phyloP scores from a whole-genome alignment of 2,329 filamentous ascomycete species.

The Westerdykella aurantiaca region DNA sequence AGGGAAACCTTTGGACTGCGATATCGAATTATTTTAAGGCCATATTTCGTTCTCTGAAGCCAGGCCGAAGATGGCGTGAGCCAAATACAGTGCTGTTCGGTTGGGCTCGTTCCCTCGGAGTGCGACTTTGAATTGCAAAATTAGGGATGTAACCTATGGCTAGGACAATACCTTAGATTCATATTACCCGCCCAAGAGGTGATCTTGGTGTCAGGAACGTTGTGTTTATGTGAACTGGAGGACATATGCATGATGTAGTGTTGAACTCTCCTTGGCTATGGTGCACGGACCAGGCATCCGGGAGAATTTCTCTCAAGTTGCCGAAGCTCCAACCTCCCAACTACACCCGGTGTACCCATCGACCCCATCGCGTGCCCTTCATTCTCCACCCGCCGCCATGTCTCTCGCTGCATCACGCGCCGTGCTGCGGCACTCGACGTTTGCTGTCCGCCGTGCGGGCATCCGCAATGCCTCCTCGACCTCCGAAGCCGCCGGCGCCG shows the following conservation, averaged over 20 bases:
- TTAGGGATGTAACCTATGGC: too few species aligned
- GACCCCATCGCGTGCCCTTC: slow-evolving; percentile 11
- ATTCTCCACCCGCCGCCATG: slow-evolving; percentile 36
- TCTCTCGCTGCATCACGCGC: slow-evolving; percentile 44
- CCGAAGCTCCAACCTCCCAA: slow-evolving; percentile 11
- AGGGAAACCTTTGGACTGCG: too few species aligned
- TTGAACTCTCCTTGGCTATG: not conserved
- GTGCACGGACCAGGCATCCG: not conserved
- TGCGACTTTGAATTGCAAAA: too few species aligned
- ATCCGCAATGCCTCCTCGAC: slow-evolving; percentile 47
- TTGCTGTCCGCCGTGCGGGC: slow-evolving; percentile 39
- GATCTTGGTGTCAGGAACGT: too few species aligned
- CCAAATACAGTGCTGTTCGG: too few species aligned
- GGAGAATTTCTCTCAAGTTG: slow-evolving; percentile 6
- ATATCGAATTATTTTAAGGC: too few species aligned
- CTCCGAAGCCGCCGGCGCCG: slow-evolving; percentile 42
- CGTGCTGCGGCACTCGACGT: slow-evolving; percentile 41
- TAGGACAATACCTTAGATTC: too few species aligned
- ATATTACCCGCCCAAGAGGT: too few species aligned
- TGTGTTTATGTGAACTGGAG: too few species aligned
- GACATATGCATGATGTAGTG: not conserved
- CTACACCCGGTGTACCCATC: slow-evolving; percentile 5
- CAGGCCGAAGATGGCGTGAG: too few species aligned
- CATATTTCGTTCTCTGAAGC: too few species aligned
- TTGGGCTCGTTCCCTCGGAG: too few species aligned